A percentile compares a stretch with the other conserved stretches of the same genome.
Conservation (phyloP, 495 filamentous ascomycete species). For the Aspergillus cavernicola region DNA sequence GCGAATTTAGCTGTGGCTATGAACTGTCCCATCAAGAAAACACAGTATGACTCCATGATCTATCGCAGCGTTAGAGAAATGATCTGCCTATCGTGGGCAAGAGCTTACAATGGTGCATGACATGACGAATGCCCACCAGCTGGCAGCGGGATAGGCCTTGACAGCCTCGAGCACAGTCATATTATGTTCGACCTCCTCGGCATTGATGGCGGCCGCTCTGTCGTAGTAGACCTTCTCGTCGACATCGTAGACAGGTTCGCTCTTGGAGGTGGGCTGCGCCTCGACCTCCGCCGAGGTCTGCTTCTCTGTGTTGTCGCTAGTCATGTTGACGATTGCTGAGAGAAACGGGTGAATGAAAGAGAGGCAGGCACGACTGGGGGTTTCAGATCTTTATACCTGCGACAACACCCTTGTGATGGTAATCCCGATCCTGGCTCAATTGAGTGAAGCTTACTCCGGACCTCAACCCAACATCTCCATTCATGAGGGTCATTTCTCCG, state of each 20-base stretch:
- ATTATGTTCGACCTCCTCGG: slow-evolving; percentile 29
- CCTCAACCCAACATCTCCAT: neutral
- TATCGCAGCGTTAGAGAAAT: slow-evolving; percentile 26
- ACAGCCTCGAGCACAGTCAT: slow-evolving; percentile 30
- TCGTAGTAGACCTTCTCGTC: slow-evolving; percentile 44
- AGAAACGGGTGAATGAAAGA: slow-evolving; percentile 26
- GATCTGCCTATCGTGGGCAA: slow-evolving; percentile 14
- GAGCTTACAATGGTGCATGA: slow-evolving; percentile 41
- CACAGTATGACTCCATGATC: slow-evolving; percentile 44
- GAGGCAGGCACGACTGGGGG: slow-evolving; percentile 25
- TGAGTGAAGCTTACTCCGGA: slow-evolving; percentile 30
- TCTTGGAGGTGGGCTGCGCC: slow-evolving; percentile 28
- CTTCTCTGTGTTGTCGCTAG: slow-evolving; percentile 34
- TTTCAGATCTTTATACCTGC: slow-evolving; percentile 31
- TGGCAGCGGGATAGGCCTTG: slow-evolving; percentile 46
- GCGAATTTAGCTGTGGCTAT: slow-evolving; percentile 37
- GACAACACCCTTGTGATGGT: slow-evolving; percentile 19
- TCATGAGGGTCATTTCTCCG: slow-evolving; percentile 14
- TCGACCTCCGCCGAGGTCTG: slow-evolving; percentile 35
- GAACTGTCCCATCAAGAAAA: slow-evolving; percentile 43
- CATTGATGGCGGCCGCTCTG: slow-evolving; percentile 37
- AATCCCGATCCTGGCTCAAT: slow-evolving; percentile 16
- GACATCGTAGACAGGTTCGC: slow-evolving; percentile 37
- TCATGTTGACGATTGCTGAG: slow-evolving; percentile 39
- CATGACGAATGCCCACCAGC: slow-evolving; percentile 43